phyloP scores from a whole-genome alignment of 1,139 yeast species.

The Candida sp. region DNA sequence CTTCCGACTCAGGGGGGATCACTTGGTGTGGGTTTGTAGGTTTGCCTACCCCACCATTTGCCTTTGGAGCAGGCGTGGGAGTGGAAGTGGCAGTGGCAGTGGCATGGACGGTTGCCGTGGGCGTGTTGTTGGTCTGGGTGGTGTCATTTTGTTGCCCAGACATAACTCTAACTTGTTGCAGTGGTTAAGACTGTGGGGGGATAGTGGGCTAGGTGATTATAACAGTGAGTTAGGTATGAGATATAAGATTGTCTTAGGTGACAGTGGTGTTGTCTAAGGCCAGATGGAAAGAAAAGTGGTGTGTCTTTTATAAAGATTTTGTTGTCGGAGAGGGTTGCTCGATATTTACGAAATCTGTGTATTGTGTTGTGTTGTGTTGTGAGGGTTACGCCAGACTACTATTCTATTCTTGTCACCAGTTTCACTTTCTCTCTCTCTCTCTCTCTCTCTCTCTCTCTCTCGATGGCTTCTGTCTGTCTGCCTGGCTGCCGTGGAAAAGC shows the following conservation, averaged over 20 bases:
- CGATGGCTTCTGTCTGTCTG: no score
- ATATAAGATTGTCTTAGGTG: no score
- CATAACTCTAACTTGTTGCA: neutral
- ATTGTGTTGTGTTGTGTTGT: no score
- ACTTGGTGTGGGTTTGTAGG: conserved; percentile 7
- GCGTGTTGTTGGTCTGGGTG: neutral
- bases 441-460: neutral
- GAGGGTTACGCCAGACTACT: neutral
- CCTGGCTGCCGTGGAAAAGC: no score
- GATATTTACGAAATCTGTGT: neutral
- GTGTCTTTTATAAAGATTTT: neutral
- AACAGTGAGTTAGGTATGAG: no score
- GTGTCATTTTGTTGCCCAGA: conserved; percentile 1
- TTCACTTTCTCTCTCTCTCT: no score
- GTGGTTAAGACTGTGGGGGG: no score
- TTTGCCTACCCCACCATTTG: neutral
- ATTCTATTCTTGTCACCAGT: neutral
- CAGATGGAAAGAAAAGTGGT: neutral
- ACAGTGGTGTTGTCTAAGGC: no score
- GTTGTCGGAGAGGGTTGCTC: neutral
- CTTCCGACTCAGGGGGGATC: conserved; percentile 10
- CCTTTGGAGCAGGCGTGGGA: neutral
- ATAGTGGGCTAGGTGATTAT: no score
- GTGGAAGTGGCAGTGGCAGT: neutral
- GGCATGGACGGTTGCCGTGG: neutral